Conservation (phyloP, 2,329 filamentous ascomycete genomes). For the Juglanconis juglandina region DNA sequence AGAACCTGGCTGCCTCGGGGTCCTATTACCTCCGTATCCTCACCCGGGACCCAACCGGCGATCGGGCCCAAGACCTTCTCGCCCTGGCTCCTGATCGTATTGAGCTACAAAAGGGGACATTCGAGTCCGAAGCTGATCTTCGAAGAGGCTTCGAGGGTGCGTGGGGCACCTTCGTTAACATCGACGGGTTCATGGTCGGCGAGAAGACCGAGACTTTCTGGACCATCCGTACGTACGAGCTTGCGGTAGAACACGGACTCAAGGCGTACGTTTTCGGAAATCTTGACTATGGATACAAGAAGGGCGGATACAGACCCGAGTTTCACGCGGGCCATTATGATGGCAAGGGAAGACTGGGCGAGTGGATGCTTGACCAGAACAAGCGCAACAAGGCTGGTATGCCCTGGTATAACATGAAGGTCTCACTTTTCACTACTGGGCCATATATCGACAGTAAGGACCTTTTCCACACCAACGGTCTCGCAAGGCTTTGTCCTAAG, state of each 20-base stretch:
- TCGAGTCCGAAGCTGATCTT: conserved; percentile 42
- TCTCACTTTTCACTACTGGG: conserved; percentile 37
- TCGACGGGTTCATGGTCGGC: conserved; percentile 21
- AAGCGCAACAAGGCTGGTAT: conserved; percentile 24
- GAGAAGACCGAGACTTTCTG: conserved; percentile 21
- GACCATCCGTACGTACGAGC: conserved; percentile 19
- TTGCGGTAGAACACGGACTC: conserved; percentile 18
- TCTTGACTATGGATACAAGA: conserved; percentile 19
- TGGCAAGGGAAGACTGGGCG: conserved; percentile 41
- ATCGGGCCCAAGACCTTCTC: conserved; percentile 39
- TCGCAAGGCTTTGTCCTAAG: too few relatives aligned
- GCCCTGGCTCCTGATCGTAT: conserved; percentile 37
- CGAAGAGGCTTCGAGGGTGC: conserved; percentile 41
- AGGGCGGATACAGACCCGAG: conserved; percentile 14
- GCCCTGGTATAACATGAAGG: conserved; percentile 27
- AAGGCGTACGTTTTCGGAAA: conserved; percentile 18
- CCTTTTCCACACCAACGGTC: too few relatives aligned
- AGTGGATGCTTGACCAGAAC: conserved; percentile 44
- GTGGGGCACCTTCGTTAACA: conserved; percentile 30
- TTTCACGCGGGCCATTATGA: conserved; percentile 25
- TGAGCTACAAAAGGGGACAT: conserved; percentile 44
- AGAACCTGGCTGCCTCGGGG: conserved; percentile 37
- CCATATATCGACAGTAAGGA: conserved; percentile 40
- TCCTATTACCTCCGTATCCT: conserved; percentile 44
- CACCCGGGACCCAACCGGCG: conserved; percentile 42